Conservation (phyloP, 768 basidiomycete species). For the Steccherinum ochraceum region DNA sequence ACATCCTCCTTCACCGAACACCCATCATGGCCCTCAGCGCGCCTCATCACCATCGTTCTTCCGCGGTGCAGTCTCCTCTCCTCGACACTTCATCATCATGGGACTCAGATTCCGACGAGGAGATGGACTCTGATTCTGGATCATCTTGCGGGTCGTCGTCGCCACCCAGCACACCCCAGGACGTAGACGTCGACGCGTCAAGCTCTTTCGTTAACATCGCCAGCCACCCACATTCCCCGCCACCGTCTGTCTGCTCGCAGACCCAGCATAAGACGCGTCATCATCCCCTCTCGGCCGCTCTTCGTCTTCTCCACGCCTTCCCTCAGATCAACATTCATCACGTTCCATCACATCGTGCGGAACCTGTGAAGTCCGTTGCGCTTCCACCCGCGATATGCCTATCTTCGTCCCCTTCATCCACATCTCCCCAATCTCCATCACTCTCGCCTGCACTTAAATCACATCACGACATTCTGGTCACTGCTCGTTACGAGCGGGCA, state of each 20-base stretch:
- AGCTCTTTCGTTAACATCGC: background rate
- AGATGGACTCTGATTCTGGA: background rate
- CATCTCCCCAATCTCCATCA: background rate
- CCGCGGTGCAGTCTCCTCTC: background rate
- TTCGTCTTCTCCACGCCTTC: background rate
- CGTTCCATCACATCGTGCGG: background rate
- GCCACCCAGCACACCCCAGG: background rate
- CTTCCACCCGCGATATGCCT: background rate
- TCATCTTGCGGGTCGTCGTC: background rate
- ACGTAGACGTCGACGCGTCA: background rate
- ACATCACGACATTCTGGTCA: background rate
- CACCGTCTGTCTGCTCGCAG: background rate
- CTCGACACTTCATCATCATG: background rate
- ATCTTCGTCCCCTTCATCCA: background rate
- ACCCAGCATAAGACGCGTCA: background rate
- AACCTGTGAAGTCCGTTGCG: background rate
- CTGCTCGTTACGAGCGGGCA: background rate
- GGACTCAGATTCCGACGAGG: background rate
- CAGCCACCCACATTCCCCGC: background rate
- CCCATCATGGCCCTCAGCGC: conserved; percentile 22
- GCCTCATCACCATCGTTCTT: background rate
- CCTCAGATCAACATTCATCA: background rate
- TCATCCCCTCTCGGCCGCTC: background rate
- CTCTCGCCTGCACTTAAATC: background rate
- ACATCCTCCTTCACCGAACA: conserved; percentile 45